Percentiles rank a stretch among this genome's conserved stretches.
Evolutionary conservation across 2,329 filamentous ascomycete genomes (phyloP).

Genomic region (Aspergillus ustus): DNA sequence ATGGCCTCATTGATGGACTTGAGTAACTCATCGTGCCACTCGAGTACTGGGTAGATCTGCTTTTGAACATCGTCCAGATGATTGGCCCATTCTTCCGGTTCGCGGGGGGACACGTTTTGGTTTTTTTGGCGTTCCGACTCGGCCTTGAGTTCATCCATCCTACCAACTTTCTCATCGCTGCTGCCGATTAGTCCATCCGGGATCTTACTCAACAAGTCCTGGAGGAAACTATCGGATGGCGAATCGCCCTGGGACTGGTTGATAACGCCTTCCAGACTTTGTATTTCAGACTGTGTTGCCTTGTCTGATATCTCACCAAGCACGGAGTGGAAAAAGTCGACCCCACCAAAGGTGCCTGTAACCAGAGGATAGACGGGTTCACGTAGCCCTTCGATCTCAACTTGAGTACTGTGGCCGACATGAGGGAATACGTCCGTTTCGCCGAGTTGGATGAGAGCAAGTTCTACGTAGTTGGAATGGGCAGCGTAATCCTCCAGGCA

Average conservation of each 20-base stretch:
- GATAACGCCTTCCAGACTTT: slow-evolving; percentile 85
- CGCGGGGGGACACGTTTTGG: slow-evolving; percentile 72
- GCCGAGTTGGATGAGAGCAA: slow-evolving; percentile 84
- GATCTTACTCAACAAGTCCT: slow-evolving; percentile 79
- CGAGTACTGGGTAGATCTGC: slow-evolving; percentile 85
- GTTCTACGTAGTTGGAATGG: slow-evolving; percentile 90
- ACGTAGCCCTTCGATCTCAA: slow-evolving; percentile 70
- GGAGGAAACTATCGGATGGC: slow-evolving; percentile 74
- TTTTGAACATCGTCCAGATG: slow-evolving; percentile 74
- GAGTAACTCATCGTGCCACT: slow-evolving; percentile 90
- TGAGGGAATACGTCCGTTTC: slow-evolving; percentile 84
- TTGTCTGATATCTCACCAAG: slow-evolving; percentile 82
- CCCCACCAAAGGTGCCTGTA: slow-evolving; percentile 91
- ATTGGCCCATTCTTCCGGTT: slow-evolving; percentile 82
- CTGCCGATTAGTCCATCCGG: slow-evolving; percentile 79
- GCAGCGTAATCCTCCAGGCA: slow-evolving; percentile 92
- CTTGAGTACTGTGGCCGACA: slow-evolving; percentile 73
- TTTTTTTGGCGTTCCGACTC: slow-evolving; percentile 76
- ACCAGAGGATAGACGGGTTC: slow-evolving; percentile 76
- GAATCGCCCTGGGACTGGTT: slow-evolving; percentile 62
- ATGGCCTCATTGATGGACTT: slow-evolving; percentile 77
- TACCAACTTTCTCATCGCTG: slow-evolving; percentile 65
- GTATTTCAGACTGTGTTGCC: slow-evolving; percentile 85
- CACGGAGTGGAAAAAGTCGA: slow-evolving; percentile 91
- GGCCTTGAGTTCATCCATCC: slow-evolving; percentile 78